Evolutionary conservation across 768 basidiomycete genomes (phyloP).

Genomic region (Auricularia sp.): DNA sequence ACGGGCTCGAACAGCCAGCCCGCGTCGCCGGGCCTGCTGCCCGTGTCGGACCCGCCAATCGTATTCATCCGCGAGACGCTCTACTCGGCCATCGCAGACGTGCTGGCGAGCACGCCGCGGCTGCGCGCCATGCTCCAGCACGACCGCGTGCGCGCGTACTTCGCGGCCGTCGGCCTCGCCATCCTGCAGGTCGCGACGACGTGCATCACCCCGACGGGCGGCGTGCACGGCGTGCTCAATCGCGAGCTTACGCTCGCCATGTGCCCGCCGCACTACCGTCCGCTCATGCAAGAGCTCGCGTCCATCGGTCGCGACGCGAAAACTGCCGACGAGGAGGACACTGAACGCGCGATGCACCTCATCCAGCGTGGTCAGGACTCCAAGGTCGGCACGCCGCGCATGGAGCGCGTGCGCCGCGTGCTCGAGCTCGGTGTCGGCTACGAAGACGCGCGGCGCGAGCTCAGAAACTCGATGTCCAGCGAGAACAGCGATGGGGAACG

Average conservation of each 20-base stretch:
- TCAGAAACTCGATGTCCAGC: background rate
- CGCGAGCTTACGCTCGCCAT: slow-evolving; percentile 42
- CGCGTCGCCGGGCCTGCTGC: slow-evolving; percentile 15
- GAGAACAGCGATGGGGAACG: slow-evolving; percentile 16
- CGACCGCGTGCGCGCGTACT: slow-evolving; percentile 70
- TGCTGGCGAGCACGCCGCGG: slow-evolving; percentile 42
- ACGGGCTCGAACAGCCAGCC: slow-evolving; percentile 17
- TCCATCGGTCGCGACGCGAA: slow-evolving; percentile 42
- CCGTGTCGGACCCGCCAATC: slow-evolving; percentile 44
- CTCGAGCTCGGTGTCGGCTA: slow-evolving; percentile 50
- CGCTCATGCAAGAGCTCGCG: slow-evolving; percentile 60
- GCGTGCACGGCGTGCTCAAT: slow-evolving; percentile 45
- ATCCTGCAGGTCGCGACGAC: slow-evolving; percentile 54
- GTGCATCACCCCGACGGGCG: slow-evolving; percentile 35
- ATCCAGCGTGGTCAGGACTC: slow-evolving; percentile 23
- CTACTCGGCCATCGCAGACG: slow-evolving; percentile 70
- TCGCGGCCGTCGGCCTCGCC: slow-evolving; percentile 62
- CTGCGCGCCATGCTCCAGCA: slow-evolving; percentile 45
- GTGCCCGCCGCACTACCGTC: slow-evolving; percentile 52
- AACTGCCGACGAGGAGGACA: slow-evolving; percentile 45
- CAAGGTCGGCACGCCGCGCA: slow-evolving; percentile 27
- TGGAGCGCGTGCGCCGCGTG: slow-evolving; percentile 51
- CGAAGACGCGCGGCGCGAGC: slow-evolving; percentile 14
- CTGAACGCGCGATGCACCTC: slow-evolving; percentile 35
- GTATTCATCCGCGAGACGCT: slow-evolving; percentile 78